Base-by-base conservation (phyloP, 116 monocot genomes). In the Papilionanthe hybrid region DNA sequence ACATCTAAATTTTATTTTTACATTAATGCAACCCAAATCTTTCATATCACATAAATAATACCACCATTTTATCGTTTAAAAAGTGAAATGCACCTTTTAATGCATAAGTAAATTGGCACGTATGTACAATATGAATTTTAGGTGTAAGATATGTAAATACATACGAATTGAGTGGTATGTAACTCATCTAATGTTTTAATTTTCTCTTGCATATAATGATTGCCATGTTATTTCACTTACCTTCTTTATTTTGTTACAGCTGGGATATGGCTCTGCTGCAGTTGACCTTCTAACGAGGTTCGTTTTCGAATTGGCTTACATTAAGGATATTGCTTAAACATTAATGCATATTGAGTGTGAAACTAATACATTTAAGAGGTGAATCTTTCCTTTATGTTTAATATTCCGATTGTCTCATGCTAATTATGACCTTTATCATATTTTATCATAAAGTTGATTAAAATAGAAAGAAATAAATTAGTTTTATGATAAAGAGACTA, bases 271-370 rank as follows among this genome's bases (percentile, higher is more conserved):
- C 41, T 90, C 93, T 9, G 78, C 84, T 78, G 94, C 95, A 48
- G 91, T 99, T 55, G 90, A 94, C 19, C 91, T 93, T 50, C 87
- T 99, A 27, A 81, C 90, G 78, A 94, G 91, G 98, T 99, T 77
- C 78, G 67, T 60, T 76, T 73, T 48, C 28, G 10, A 11, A 19
- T n/a, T 75, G 9, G 18, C 45, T 25, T 73, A 22, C 42, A n/a
- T 73, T n/a, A 7, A 43, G 19, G 12, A 43, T 43, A 43, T 73
- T 43, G 44, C 42, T 43, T 20, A 43, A 3, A 43, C n/a, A 43
- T 73, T 20, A 73, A 43, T 18, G 22, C 6, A 43, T 43, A 73
- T 73, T 42, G n/a, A 20, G 44, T 43, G 19, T 2, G 4, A 18
- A 43, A 44, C 17, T 72, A 72, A 73, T 73, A 8, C 73, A 73